phyloP scores from a whole-genome alignment of 768 basidiomycete genomes.

The Lactifluus subvellereus region DNA sequence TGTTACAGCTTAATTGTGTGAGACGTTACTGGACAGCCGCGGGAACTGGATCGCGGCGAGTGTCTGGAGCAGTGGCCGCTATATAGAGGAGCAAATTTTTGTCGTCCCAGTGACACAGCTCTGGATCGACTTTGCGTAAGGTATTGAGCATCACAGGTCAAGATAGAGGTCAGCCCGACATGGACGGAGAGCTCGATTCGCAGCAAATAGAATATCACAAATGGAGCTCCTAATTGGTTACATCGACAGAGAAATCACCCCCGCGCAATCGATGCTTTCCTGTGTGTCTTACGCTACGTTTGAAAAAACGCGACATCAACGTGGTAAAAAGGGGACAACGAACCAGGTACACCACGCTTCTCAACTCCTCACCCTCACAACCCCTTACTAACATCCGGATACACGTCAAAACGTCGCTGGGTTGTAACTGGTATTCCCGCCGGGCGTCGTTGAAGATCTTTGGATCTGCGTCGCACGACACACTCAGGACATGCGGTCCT shows the following conservation, averaged over 20 bases:
- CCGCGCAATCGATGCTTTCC: background rate
- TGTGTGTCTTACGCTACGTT: background rate
- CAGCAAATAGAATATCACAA: background rate
- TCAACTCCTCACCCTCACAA: slow-evolving; percentile 14
- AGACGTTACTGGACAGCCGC: background rate
- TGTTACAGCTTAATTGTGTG: background rate
- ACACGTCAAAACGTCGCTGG: slow-evolving; percentile 91
- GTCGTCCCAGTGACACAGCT: background rate
- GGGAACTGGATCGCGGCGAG: background rate
- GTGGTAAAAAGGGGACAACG: background rate
- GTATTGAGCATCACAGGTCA: background rate
- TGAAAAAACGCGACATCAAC: slow-evolving; percentile 1
- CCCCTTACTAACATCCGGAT: slow-evolving; percentile 57
- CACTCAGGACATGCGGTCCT: background rate
- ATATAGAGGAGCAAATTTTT: background rate
- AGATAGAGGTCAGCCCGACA: background rate
- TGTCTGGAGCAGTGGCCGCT: background rate
- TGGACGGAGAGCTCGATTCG: background rate
- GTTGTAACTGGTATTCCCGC: slow-evolving; percentile 86
- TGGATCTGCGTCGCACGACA: slow-evolving; percentile 47
- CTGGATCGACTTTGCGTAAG: background rate
- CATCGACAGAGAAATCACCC: background rate
- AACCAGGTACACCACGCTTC: background rate
- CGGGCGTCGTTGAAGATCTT: slow-evolving; percentile 59
- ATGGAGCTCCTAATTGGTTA: background rate